Conservation (phyloP, 441 rosid species). For the Euphorbia celastroides region DNA sequence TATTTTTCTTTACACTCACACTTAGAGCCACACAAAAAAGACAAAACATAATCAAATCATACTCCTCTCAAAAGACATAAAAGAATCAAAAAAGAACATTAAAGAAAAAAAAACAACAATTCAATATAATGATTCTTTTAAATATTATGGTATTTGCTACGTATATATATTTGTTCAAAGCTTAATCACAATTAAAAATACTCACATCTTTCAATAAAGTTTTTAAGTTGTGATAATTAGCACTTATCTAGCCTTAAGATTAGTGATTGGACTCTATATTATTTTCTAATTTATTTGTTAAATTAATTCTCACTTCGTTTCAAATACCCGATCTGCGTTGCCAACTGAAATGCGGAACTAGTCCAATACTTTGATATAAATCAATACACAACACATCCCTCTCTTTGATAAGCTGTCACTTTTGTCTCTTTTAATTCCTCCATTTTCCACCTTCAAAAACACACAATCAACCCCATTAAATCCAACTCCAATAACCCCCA, state of each 20-base stretch:
- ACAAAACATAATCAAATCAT: not conserved
- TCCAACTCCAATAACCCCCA: not conserved
- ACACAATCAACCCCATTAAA: not conserved
- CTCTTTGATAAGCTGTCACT: constrained; percentile 52
- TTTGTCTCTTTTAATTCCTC: constrained; percentile 29
- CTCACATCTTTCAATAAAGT: no score
- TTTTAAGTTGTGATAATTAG: no score
- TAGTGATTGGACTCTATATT: no score
- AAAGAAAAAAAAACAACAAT: constrained; percentile 33
- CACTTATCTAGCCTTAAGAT: no score
- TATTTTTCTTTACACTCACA: not conserved
- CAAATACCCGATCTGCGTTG: no score
- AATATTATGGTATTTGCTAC: not conserved
- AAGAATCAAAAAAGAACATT: constrained; percentile 21
- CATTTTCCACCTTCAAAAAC: not conserved
- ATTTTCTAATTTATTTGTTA: no score
- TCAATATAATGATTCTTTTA: constrained; percentile 29
- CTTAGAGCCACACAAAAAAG: constrained; percentile 26
- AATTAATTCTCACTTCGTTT: no score
- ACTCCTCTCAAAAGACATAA: not conserved
- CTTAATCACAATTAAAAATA: no score
- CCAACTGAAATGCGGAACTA: no score
- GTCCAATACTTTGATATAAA: no score
- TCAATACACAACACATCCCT: constrained; percentile 11
- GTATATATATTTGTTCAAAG: no score